Base-by-base conservation (phyloP, 441 rosid genomes). In the Populus hybrid region DNA sequence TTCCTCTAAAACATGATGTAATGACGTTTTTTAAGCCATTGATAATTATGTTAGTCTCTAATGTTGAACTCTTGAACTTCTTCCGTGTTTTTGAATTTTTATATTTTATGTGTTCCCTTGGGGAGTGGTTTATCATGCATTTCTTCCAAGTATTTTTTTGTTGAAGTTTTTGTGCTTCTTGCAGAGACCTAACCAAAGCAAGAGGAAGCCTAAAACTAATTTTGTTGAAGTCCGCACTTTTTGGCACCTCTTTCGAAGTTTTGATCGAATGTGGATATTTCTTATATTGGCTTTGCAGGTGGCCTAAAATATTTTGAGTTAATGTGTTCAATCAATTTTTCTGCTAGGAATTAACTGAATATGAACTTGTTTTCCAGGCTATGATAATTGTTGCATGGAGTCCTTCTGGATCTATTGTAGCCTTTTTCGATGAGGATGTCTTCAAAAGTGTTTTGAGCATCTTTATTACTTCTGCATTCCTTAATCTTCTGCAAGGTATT, bases 141-240 rank as follows among this genome's bases (percentile, higher is more conserved):
- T 50, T 50, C 57, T 50, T 50, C 20, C 57, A 50, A 50, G 6
- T 50, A 50, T 24, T 14, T 50, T 50, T 50, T 50, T 50, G 57
- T 14, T 50, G 6, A 50, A 14, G 57, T 50, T 50, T 46, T 50
- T 50, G 57, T 50, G 57, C 57, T 77, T 57, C 77, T 77, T 84
- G 82, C 88, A 93, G 99, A 87, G 87, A 80, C 85, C 83, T 80
- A 89, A 84, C 79, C 95, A 83, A 85, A 81, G 77, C 32, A 50
- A 91, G 86, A 83, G 88, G 83, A 89, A 91, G 82, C 95, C 99
- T 38, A 97, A 97, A 87, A 90, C 94, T 73, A 95, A 97, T 86
- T 97, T 97, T 92, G 99, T 97, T 80, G 99, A 97, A 90, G 92
- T 92, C 78, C 98, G 99, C 76, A 95, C 99, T 16, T 97, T 93